Evolutionary conservation across 257 asterid species (phyloP).

Genomic region (Solanum gandarillasii): DNA sequence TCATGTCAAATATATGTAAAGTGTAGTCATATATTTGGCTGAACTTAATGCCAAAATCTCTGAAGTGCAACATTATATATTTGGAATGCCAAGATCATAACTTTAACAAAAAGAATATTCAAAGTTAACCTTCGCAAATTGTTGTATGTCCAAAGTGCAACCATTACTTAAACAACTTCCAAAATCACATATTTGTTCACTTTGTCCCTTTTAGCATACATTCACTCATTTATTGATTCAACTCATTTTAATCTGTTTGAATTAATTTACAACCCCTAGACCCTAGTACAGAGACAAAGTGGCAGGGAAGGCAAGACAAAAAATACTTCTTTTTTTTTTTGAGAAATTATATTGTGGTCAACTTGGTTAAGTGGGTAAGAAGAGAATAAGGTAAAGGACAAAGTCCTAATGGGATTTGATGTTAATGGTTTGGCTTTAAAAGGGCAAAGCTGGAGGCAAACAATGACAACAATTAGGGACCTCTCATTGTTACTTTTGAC

Average conservation of each 20-base stretch:
- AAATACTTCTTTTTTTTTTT: not conserved
- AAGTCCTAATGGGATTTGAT: not conserved
- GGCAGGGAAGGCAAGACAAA: not conserved
- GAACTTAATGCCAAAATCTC: not conserved
- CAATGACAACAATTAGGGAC: not conserved
- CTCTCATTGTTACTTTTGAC: not conserved
- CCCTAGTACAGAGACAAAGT: not conserved
- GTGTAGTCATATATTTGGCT: not conserved
- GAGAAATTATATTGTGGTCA: not conserved
- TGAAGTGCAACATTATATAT: not conserved
- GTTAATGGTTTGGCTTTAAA: slow-evolving; percentile 8
- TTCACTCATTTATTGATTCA: not conserved
- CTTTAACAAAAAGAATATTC: not conserved
- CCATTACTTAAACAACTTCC: not conserved
- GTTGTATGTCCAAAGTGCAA: not conserved
- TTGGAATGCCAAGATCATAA: not conserved
- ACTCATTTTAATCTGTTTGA: not conserved
- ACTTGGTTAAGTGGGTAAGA: not conserved
- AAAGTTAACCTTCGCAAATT: not conserved
- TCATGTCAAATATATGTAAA: not conserved
- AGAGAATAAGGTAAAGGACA: not conserved
- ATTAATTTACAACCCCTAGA: not conserved
- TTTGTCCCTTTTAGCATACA: not conserved
- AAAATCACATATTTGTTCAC: not conserved
- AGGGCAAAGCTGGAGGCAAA: slow-evolving; percentile 1